These are phyloP conservation scores for Suillus occidentalis DNA, from an alignment of 768 basidiomycete genomes.

Conservation along the genomic window DNA sequence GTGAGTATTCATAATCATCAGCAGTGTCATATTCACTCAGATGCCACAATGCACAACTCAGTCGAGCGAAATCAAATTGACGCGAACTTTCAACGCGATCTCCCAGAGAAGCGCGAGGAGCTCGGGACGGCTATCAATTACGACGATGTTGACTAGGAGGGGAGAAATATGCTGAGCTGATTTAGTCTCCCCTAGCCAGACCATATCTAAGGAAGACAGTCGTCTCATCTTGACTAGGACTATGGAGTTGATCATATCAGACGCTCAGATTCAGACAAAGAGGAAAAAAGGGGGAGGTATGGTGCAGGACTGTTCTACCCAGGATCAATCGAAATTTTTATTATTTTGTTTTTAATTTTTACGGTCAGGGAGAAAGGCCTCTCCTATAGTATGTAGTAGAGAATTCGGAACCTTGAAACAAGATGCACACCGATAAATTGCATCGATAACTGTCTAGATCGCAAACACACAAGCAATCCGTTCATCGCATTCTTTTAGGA, in stretches of 20 bases:
- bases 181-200: not conserved
- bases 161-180: not conserved
- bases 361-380: not conserved
- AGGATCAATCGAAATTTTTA: too few species aligned
- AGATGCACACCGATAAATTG: not conserved
- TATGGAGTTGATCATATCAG: not conserved
- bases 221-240: not conserved
- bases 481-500: too few species aligned
- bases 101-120: not conserved
- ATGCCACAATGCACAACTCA: not conserved
- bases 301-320: not conserved
- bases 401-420: not conserved
- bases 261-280: not conserved
- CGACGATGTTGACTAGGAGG: not conserved
- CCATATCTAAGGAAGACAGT: not conserved
- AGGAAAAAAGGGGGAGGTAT: not conserved
- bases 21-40: not conserved
- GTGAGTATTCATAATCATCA: not conserved
- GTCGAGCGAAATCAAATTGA: not conserved
- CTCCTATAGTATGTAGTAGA: not conserved
- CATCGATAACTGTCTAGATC: not conserved
- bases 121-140: not conserved
- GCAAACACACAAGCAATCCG: not conserved
- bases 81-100: not conserved
- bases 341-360: too few species aligned